Conservation (phyloP, 2,329 filamentous ascomycete genomes). For the Ophiostoma angusticollis region DNA sequence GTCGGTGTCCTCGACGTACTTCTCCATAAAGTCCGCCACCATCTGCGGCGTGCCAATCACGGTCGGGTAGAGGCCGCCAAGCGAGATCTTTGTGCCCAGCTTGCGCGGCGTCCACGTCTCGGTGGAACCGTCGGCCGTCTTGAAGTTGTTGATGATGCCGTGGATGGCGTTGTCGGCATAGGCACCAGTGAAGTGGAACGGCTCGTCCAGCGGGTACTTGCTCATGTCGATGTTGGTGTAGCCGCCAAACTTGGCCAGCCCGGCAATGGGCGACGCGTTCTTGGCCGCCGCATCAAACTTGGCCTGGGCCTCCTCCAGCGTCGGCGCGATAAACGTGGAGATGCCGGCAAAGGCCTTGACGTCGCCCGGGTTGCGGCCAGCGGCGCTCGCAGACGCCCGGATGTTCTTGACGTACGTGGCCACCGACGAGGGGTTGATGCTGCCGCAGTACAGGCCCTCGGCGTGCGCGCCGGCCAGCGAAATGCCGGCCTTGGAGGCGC, state of each 20-base stretch:
- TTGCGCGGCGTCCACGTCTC: constrained; percentile 11
- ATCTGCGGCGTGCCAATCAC: constrained; percentile 50
- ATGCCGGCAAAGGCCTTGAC: constrained; percentile 15
- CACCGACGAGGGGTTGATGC: constrained; percentile 9
- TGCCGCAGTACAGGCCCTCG: constrained; percentile 15
- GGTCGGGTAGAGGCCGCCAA: constrained; percentile 13
- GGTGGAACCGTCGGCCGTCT: not conserved
- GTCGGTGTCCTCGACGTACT: constrained; percentile 55
- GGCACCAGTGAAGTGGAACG: constrained; percentile 10
- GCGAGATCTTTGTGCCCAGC: constrained; percentile 14
- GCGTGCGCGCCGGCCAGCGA: constrained; percentile 16
- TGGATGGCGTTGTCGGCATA: constrained; percentile 6
- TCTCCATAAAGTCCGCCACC: constrained; percentile 55
- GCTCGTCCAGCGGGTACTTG: constrained; percentile 16
- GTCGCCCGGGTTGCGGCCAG: constrained; percentile 12
- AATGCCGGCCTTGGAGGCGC: constrained; percentile 13
- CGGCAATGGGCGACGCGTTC: constrained; percentile 13
- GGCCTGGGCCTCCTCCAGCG: constrained; percentile 14
- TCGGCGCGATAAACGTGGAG: constrained; percentile 13
- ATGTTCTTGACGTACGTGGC: constrained; percentile 7
- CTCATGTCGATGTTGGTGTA: constrained; percentile 17
- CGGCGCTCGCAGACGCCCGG: constrained; percentile 7
- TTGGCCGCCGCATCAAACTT: constrained; percentile 13
- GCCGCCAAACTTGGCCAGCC: constrained; percentile 16
- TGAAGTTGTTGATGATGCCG: constrained; percentile 6